Evolutionary conservation across 2,329 filamentous ascomycete genomes (phyloP).

Genomic region (Malbranchea cinnamomea): DNA sequence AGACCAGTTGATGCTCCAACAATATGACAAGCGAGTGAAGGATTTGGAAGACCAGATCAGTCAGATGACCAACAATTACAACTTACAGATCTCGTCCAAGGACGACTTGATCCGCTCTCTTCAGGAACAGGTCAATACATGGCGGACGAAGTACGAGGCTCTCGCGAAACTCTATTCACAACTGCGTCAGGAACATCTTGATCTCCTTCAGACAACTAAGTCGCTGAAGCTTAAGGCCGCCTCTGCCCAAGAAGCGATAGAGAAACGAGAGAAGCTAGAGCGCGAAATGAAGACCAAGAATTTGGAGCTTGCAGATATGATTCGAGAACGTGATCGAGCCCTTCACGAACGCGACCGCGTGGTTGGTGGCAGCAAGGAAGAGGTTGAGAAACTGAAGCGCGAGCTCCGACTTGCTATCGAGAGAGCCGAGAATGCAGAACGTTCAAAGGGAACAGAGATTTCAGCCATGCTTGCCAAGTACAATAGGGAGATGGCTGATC

Average conservation of each 20-base stretch:
- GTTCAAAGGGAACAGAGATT: slow-evolving; percentile 85
- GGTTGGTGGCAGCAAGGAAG: slow-evolving; percentile 77
- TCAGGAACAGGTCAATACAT: slow-evolving; percentile 95
- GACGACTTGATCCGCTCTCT: slow-evolving; percentile 87
- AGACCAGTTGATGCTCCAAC: slow-evolving; percentile 93
- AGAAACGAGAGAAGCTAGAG: slow-evolving; percentile 84
- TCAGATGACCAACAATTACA: slow-evolving; percentile 68
- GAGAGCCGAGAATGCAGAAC: slow-evolving; percentile 79
- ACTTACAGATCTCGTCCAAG: slow-evolving; percentile 73
- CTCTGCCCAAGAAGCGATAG: slow-evolving; percentile 92
- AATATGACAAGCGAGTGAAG: slow-evolving; percentile 92
- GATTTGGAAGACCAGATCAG: slow-evolving; percentile 74
- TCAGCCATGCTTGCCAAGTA: slow-evolving; percentile 91
- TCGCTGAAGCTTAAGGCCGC: slow-evolving; percentile 89
- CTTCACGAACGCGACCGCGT: slow-evolving; percentile 82
- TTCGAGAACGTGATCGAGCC: slow-evolving; percentile 84
- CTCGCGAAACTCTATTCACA: slow-evolving; percentile 95
- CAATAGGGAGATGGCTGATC: slow-evolving; percentile 90
- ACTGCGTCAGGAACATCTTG: slow-evolving; percentile 83
- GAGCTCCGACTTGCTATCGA: slow-evolving; percentile 88
- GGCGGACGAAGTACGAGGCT: slow-evolving; percentile 93
- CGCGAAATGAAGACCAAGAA: slow-evolving; percentile 99
- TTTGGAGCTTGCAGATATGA: slow-evolving; percentile 96
- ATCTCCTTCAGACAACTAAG: slow-evolving; percentile 93
- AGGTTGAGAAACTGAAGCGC: slow-evolving; percentile 84